Evolutionary conservation across 805 yeast genomes (phyloP), one percentile per base, ranked within the genome.

Genomic region (Danielozyma ontarioensis): DNA sequence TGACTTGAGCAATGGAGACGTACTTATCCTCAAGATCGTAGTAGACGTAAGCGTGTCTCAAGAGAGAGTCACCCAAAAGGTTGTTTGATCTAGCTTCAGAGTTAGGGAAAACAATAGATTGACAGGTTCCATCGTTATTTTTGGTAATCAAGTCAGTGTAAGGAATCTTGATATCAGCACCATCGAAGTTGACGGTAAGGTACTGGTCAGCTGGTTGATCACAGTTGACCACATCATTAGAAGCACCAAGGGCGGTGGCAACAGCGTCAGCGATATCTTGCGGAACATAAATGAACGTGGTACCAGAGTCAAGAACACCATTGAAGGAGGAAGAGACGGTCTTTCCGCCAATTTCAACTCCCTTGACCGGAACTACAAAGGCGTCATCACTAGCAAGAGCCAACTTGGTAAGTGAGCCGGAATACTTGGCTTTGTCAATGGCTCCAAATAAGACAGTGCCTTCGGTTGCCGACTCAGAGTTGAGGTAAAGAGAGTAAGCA

Each of bases 281-380:
- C 4, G 83, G 81, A 23, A 78, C 55, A 45, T 71, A 73, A 6
- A 74, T 52, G 19, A 69, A 51, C 5, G 80, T 64, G 5, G 81
- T 64, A 13, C 83, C 80, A 1, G 80, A 66, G 50, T 79, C 83
- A 21, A 78, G 51, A 17, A 74, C 52, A 3, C 73, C 79, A 15
- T 52, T 18, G 23, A 11, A 7, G 26, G 4, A 32, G 18, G 6
- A n/a, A 25, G 27, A 21, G 23, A 21, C 11, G 10, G 11, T 7
- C 23, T 7, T 21, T 7, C 10, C 11, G 23, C 23, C 23, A 21
- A 21, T 7, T 11, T 21, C 11, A 11, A 21, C 11, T 7, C 11
- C 23, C 23, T 21, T 11, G 23, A 21, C 23, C 25, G 25, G 14
- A 3, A 34, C 23, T 3, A 21, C 10, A 21, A 7, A 11, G 10